phyloP scores from a whole-genome alignment of 495 filamentous ascomycete genomes.

The Trichoderma erinaceum region DNA sequence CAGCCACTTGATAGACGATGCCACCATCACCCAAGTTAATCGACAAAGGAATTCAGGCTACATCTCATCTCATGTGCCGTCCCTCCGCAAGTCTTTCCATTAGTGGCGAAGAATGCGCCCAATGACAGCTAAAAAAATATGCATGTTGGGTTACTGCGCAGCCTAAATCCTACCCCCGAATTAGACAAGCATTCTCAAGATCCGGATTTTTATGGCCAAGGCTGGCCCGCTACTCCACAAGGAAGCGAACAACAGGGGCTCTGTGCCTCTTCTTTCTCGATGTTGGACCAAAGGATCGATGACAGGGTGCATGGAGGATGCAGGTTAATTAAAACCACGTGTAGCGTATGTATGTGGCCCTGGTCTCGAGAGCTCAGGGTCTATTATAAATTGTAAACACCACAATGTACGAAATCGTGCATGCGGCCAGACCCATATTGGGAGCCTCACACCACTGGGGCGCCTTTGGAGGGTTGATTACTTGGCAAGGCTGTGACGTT shows the following conservation, averaged over 20 bases:
- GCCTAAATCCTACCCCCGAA: too few species aligned
- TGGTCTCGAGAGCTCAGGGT: not conserved
- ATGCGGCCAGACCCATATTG: not conserved
- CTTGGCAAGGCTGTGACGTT: not conserved
- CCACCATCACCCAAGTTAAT: too few species aligned
- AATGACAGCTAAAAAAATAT: too few species aligned
- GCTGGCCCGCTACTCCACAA: not conserved
- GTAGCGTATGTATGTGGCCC: not conserved
- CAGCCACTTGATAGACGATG: too few species aligned
- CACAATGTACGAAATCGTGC: not conserved
- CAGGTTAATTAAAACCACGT: slow-evolving; percentile 2
- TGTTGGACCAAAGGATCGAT: slow-evolving; percentile 1
- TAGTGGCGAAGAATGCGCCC: too few species aligned
- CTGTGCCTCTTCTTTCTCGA: not conserved
- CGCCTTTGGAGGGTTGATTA: not conserved
- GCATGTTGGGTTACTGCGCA: too few species aligned
- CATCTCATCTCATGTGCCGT: too few species aligned
- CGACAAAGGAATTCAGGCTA: too few species aligned
- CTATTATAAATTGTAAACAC: not conserved
- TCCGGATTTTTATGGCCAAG: not conserved
- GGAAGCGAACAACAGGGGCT: not conserved
- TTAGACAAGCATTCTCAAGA: too few species aligned
- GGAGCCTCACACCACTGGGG: not conserved
- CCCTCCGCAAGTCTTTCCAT: too few species aligned
- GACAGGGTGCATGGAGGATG: not conserved